These are phyloP conservation scores for Linnemannia zychae DNA, from an alignment of 192 early-diverging fungal species.

Conservation along the genomic window DNA sequence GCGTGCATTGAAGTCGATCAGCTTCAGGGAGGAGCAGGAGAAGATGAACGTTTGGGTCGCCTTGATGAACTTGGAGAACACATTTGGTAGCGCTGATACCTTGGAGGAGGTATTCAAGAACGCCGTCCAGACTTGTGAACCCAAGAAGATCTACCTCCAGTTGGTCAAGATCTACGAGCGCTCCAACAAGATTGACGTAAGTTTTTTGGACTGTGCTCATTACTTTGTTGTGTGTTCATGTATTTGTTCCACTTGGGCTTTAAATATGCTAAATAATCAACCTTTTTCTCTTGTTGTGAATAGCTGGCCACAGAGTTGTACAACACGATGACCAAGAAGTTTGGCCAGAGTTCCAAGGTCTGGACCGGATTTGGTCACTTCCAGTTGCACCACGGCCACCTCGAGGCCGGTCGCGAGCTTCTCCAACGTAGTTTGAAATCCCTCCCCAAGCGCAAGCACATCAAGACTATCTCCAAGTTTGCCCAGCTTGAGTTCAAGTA, in stretches of 20 bases:
- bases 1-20: conserved; percentile 93
- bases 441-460: conserved; percentile 95
- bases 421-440: conserved; percentile 84
- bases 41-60: conserved; percentile 99
- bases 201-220: conserved; percentile 18
- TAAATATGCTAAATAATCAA: neutral
- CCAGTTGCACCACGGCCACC: conserved; percentile 78
- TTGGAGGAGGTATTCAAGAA: conserved; percentile 89
- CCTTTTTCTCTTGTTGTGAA: neutral
- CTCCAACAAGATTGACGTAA: conserved; percentile 79
- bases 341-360: conserved; percentile 90
- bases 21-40: conserved; percentile 93
- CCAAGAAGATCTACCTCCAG: conserved; percentile 90
- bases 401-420: conserved; percentile 83
- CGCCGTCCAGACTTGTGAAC: conserved; percentile 87
- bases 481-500: conserved; percentile 98
- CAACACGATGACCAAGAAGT: conserved; percentile 85
- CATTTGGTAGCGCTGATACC: conserved; percentile 87
- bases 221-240: neutral
- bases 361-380: conserved; percentile 92
- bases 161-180: conserved; percentile 93
- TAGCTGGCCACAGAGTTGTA: conserved; percentile 77
- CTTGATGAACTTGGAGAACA: conserved; percentile 95
- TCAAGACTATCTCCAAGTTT: conserved; percentile 95
- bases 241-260: conserved; percentile 8